Percentiles rank a stretch among this genome's conserved stretches.
phyloP scores from a whole-genome alignment of 164 flowering plant genomes.

The Malania oleifera region DNA sequence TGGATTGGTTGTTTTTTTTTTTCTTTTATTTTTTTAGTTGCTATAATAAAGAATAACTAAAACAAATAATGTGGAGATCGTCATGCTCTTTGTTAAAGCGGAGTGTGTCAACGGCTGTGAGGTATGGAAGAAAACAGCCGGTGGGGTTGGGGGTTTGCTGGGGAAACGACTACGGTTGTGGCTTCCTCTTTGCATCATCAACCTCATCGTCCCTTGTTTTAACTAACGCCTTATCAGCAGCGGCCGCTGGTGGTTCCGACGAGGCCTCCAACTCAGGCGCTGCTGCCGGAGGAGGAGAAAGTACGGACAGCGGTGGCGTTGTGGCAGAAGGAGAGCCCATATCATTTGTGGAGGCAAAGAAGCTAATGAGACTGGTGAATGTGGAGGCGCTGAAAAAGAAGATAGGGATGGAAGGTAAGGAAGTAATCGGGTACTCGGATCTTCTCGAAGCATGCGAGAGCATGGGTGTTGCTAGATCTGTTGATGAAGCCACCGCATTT shows the following conservation, averaged over 20 bases:
- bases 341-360: conserved; percentile 65
- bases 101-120: too few species aligned
- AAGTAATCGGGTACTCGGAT: conserved; percentile 54
- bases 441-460: conserved; percentile 57
- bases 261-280: not conserved
- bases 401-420: conserved; percentile 55
- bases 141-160: conserved; percentile 3
- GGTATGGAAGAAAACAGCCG: conserved; percentile 2
- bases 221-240: not conserved
- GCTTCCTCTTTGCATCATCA: not conserved
- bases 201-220: not conserved
- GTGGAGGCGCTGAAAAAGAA: conserved; percentile 72
- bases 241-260: not conserved
- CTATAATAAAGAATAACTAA: too few species aligned
- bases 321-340: conserved; percentile 17
- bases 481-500: conserved; percentile 63
- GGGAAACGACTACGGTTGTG: conserved; percentile 2
- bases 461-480: conserved; percentile 65
- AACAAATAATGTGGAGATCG: too few species aligned
- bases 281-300: conserved; percentile 2
- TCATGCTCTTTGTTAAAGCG: too few species aligned
- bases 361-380: conserved; percentile 75
- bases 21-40: too few species aligned
- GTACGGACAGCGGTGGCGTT: conserved; percentile 2
- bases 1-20: too few species aligned